These are phyloP conservation scores for Annulohypoxylon nitens DNA, from an alignment of 495 filamentous ascomycete species.

Conservation along the genomic window DNA sequence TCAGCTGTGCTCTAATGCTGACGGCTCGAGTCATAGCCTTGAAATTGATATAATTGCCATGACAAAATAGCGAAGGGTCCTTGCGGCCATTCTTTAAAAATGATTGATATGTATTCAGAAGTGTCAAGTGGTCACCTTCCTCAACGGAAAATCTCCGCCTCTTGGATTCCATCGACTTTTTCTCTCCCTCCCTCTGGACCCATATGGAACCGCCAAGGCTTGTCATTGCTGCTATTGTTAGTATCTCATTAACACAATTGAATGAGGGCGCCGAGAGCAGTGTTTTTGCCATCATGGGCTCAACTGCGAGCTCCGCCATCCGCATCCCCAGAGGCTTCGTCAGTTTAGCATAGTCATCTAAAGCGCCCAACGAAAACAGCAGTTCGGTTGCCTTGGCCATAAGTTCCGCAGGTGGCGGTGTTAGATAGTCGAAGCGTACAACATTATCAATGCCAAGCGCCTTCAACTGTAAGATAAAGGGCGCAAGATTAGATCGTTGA, in stretches of 20 bases:
- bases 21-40: conserved; percentile 85
- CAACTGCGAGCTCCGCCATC: conserved; percentile 95
- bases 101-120: conserved; percentile 92
- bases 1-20: conserved; percentile 87
- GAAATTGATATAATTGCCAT: conserved; percentile 87
- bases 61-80: conserved; percentile 87
- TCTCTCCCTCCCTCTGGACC: conserved; percentile 82
- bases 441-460: conserved; percentile 97
- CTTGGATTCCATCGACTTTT: conserved; percentile 76
- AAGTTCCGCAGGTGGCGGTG: conserved; percentile 87
- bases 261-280: conserved; percentile 83
- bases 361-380: conserved; percentile 86
- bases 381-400: conserved; percentile 90
- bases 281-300: conserved; percentile 96
- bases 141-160: conserved; percentile 89
- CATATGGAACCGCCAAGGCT: conserved; percentile 85
- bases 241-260: conserved; percentile 83
- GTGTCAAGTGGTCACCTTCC: conserved; percentile 95
- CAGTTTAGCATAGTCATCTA: conserved; percentile 92
- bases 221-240: conserved; percentile 95
- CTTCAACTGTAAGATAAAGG: conserved; percentile 92
- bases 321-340: conserved; percentile 86
- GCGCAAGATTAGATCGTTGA: conserved; percentile 91
- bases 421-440: conserved; percentile 89
- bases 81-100: conserved; percentile 90